These are phyloP conservation scores for Lodderomyces oxycetoniae DNA, from an alignment of 1,139 yeast species.

Conservation along the genomic window DNA sequence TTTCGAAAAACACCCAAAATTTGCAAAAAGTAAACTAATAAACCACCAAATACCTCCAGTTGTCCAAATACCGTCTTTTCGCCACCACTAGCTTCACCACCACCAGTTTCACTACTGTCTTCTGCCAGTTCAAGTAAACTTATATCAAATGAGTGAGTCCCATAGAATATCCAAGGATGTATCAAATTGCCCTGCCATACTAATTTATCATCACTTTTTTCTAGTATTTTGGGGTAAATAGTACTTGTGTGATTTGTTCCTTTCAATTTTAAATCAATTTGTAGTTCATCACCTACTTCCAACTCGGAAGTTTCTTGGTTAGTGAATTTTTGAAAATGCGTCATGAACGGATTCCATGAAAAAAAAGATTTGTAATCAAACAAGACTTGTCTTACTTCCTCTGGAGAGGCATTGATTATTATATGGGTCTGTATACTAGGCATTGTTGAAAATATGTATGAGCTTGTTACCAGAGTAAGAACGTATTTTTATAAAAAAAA, in stretches of 20 bases:
- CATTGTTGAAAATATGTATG: no score
- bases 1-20: constrained; percentile 11
- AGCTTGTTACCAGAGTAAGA: no score
- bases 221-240: constrained; percentile 13
- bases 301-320: constrained; percentile 7
- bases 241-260: constrained; percentile 11
- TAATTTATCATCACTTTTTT: constrained; percentile 9
- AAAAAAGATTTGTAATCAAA: constrained; percentile 13
- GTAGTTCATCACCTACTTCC: constrained; percentile 13
- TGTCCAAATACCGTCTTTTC: constrained; percentile 14
- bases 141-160: constrained; percentile 14
- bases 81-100: constrained; percentile 4
- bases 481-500: no score
- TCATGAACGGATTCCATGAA: constrained; percentile 17
- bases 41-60: constrained; percentile 15
- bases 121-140: constrained; percentile 4
- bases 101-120: not conserved
- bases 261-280: constrained; percentile 15
- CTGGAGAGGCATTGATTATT: constrained; percentile 15
- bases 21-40: constrained; percentile 11
- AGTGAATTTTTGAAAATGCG: constrained; percentile 12
- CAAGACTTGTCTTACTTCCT: constrained; percentile 12
- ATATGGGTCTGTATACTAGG: constrained; percentile 11
- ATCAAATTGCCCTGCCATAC: constrained; percentile 15
- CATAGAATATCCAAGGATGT: constrained; percentile 14